Conservation (phyloP, 2,329 filamentous ascomycete genomes). For the Penicillium corylophilum region DNA sequence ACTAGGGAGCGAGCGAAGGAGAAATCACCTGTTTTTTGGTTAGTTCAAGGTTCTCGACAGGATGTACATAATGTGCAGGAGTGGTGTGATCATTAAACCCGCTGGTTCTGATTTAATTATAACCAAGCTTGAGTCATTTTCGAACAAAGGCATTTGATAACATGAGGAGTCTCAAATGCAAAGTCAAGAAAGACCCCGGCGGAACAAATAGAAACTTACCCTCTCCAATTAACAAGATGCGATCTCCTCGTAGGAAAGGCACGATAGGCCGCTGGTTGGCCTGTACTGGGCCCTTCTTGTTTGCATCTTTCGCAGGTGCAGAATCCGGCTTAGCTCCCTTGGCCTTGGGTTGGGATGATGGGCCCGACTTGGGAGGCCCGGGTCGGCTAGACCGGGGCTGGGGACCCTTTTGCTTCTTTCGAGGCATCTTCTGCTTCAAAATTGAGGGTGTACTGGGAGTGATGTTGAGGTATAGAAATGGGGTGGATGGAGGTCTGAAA, state of each 20-base stretch:
- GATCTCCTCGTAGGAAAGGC: slow-evolving; percentile 43
- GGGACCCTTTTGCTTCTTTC: slow-evolving; percentile 21
- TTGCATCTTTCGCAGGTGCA: not conserved
- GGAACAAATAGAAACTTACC: slow-evolving; percentile 32
- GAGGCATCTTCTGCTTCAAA: slow-evolving; percentile 16
- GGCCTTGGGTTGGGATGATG: not conserved
- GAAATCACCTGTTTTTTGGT: slow-evolving; percentile 42
- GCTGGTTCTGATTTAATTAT: not conserved
- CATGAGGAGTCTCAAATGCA: not conserved
- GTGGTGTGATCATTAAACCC: not conserved
- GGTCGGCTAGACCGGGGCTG: slow-evolving; percentile 10
- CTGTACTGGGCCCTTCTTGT: slow-evolving; percentile 22
- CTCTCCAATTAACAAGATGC: slow-evolving; percentile 47
- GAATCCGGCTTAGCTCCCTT: not conserved
- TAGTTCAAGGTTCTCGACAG: slow-evolving; percentile 1
- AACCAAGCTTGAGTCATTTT: not conserved
- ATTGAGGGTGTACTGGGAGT: not conserved
- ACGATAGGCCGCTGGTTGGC: slow-evolving; percentile 33
- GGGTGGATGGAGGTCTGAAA: not conserved
- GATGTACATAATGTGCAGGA: not conserved
- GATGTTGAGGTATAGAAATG: slow-evolving; percentile 10
- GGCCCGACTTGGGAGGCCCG: slow-evolving; percentile 5
- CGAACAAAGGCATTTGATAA: too few relatives aligned
- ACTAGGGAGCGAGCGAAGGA: slow-evolving; percentile 48
- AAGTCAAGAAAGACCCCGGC: not conserved